phyloP scores from a whole-genome alignment of 1,284 basidiomycete genomes.

The Cutaneotrichosporon sp. region DNA sequence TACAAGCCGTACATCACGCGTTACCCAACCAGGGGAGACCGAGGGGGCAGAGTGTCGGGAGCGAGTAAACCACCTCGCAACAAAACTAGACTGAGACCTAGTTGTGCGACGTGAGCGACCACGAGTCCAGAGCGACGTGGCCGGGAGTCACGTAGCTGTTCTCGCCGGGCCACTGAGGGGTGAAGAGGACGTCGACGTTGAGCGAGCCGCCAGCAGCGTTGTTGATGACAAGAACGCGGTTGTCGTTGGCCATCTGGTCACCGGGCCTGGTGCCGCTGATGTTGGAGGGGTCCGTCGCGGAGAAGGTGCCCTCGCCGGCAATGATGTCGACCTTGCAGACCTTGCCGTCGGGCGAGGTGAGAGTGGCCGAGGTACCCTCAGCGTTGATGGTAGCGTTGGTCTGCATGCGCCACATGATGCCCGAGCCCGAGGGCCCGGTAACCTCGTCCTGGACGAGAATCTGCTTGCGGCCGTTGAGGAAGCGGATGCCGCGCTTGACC shows the following conservation, averaged over 20 bases:
- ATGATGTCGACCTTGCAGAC: slow-evolving; percentile 60
- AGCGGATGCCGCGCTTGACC: slow-evolving; percentile 80
- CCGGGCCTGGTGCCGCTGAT: slow-evolving; percentile 44
- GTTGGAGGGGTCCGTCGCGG: slow-evolving; percentile 34
- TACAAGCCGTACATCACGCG: slow-evolving; percentile 5
- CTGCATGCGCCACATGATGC: slow-evolving; percentile 90
- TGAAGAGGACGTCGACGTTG: slow-evolving; percentile 77
- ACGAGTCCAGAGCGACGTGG: slow-evolving; percentile 64
- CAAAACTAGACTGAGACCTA: slow-evolving; percentile 2
- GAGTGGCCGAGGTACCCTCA: slow-evolving; percentile 54
- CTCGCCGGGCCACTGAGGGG: slow-evolving; percentile 74
- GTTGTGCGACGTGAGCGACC: slow-evolving; percentile 76
- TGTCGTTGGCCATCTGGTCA: slow-evolving; percentile 73
- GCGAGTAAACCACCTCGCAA: background rate
- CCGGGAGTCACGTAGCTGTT: slow-evolving; percentile 64
- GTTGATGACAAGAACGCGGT: slow-evolving; percentile 74
- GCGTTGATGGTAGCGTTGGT: slow-evolving; percentile 64
- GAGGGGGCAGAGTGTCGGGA: background rate
- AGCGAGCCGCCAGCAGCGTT: slow-evolving; percentile 68
- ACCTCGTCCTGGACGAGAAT: slow-evolving; percentile 91
- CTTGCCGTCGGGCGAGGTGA: slow-evolving; percentile 63
- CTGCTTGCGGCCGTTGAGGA: slow-evolving; percentile 83
- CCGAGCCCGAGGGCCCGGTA: slow-evolving; percentile 55
- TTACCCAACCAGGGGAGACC: background rate
- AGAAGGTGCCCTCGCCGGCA: slow-evolving; percentile 55